Evolutionary conservation across 31 red algal species (phyloP), one percentile per base, ranked within the genome.

Genomic region (Asparagopsis taxiformis): DNA sequence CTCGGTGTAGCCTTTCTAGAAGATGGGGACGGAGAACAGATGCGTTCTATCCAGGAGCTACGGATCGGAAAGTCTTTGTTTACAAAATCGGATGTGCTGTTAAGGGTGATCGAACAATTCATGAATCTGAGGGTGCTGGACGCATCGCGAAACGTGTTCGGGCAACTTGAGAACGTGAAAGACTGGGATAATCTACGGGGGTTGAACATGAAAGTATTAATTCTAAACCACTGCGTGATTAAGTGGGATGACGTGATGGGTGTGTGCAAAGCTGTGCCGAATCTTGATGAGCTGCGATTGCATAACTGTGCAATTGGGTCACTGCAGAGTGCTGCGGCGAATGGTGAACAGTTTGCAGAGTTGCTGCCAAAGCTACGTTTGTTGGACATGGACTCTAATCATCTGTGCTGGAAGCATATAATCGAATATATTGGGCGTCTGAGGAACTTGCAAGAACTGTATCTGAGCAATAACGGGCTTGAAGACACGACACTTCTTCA

Each of bases 171-270:
- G 29, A 28, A 26, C 9, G 11, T 6, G 44, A 34, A 21, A 22
- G 1, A 32, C 20, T 15, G 16, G 55, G 35, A 10, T 56, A 21
- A 31, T 53, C 23, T n/a, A 34, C 13, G 21, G 50, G 26, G 20
- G 49, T 11, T 16, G 49, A 9, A 35, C 35, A 62, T 84, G 59
- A 31, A 68, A 38, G 50, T 52, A 19, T 30, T 66, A 33, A 55
- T 86, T 24, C 36, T 86, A 38, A 86, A 86, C 46, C 31, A 41
- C 23, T 86, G 81, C 62, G n/a, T 1, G 1, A 16, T 86, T 50
- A 50, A 26, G 25, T 74, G 70, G 69, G 51, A 59, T 17, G 81
- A 38, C 1, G 32, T 86, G 20, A 32, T 11, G 23, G n/a, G 57
- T 13, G 6, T 74, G 16, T 66, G 70, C 37, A 22, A 8, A 7